Evolutionary conservation across 192 early-diverging fungal genomes (phyloP), one percentile per base, ranked within the genome.

Genomic region (Rhizophagus clarus): DNA sequence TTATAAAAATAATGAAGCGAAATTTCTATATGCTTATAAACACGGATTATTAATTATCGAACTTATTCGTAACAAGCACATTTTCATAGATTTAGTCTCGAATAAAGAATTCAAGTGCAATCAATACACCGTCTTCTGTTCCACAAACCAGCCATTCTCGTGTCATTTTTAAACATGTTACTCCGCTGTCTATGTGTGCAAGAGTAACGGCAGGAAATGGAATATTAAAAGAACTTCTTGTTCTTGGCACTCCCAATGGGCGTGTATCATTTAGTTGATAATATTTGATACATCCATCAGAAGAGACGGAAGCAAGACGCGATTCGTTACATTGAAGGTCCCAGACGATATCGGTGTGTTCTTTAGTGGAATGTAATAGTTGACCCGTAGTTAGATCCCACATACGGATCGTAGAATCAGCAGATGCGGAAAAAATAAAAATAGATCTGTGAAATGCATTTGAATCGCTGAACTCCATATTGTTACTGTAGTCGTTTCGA

Each of bases 101-200:
- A 56, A 20, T 56, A 66, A 66, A 26, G 63, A 70, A 70, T 34
- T 70, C 32, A 22, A 70, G 20, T 9, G 68, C 68, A n/a, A 70
- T 34, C 22, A 70, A 34, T 15, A 70, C 34, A 10, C 68, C 72
- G 60, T 60, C 72, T 56, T 47, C 72, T 7, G 72, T 74, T 56
- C 47, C 72, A 56, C 72, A 74, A 6, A 74, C 10, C 26, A 74
- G 10, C 72, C 72, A 74, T 60, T 74, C 72, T 10, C 45, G n/a
- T 26, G 72, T 56, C 72, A 74, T 74, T 74, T 51, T 51, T 49
- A 74, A 51, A 11, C 72, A 74, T 31, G 40, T 74, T 17, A 74
- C 26, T 49, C 72, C 42, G 15, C 72, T 17, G 1, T 74, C 51
- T 29, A 74, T 24, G 12, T 74, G 28, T 22, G 47, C 45, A 51